Conservation (phyloP, 805 yeast species). For the Wilhelminamyces savonicus region DNA sequence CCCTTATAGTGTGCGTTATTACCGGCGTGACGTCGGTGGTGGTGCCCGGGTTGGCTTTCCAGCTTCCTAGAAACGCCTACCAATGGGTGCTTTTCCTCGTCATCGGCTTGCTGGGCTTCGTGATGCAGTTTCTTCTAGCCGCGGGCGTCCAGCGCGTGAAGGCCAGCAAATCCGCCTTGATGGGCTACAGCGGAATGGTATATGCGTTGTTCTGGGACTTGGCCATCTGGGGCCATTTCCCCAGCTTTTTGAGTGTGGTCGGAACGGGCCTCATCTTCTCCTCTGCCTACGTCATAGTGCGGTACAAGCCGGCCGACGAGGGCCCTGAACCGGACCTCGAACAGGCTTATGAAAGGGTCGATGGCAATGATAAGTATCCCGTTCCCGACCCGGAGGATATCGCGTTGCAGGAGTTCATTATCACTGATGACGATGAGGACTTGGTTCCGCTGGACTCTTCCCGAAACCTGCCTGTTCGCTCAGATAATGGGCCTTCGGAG, state of each 20-base stretch:
- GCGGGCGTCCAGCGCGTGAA: slow-evolving; percentile 77
- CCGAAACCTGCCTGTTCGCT: background rate
- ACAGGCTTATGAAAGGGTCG: background rate
- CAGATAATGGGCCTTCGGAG: no score
- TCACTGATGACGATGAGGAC: slow-evolving; percentile 9
- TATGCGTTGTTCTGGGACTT: slow-evolving; percentile 76
- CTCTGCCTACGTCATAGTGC: slow-evolving; percentile 57
- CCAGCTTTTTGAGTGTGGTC: slow-evolving; percentile 57
- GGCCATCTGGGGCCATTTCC: slow-evolving; percentile 64
- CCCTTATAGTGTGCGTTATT: slow-evolving; percentile 52
- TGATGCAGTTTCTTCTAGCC: slow-evolving; percentile 73
- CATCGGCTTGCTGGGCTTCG: slow-evolving; percentile 74
- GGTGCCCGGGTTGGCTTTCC: slow-evolving; percentile 55
- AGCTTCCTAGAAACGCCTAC: slow-evolving; percentile 48
- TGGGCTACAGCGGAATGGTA: slow-evolving; percentile 70
- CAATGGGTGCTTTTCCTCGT: slow-evolving; percentile 62
- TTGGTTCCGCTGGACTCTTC: background rate
- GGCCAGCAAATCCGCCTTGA: slow-evolving; percentile 71
- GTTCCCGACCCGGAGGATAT: slow-evolving; percentile 9
- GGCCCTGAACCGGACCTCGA: background rate
- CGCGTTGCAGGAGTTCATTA: slow-evolving; percentile 9
- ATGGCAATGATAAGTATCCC: slow-evolving; percentile 6
- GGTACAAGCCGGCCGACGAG: slow-evolving; percentile 34
- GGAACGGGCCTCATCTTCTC: slow-evolving; percentile 68
- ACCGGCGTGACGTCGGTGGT: slow-evolving; percentile 47